A percentile compares a stretch with the other conserved stretches of the same genome.
phyloP scores from a whole-genome alignment of 1,139 yeast genomes.

The Pichia sp. region DNA sequence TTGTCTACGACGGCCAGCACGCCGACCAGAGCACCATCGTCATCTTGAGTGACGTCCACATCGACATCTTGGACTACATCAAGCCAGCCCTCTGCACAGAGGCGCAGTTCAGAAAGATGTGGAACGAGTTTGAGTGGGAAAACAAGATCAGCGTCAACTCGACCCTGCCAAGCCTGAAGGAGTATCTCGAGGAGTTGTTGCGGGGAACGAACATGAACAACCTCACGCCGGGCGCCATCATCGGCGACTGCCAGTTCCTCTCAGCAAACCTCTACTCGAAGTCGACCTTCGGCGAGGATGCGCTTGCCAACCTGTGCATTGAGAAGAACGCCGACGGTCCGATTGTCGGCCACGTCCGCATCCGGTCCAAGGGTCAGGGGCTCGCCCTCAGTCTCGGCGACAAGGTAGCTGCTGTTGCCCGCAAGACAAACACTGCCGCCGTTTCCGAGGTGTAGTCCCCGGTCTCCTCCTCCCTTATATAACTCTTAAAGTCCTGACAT shows the following conservation, averaged over 20 bases:
- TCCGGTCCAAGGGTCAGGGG: slow-evolving; percentile 97
- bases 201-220: slow-evolving; percentile 91
- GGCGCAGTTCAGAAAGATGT: slow-evolving; percentile 90
- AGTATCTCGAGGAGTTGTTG: slow-evolving; percentile 73
- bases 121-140: slow-evolving; percentile 99
- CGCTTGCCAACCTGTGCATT: slow-evolving; percentile 90
- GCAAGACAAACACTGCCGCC: slow-evolving; percentile 40
- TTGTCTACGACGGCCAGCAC: slow-evolving; percentile 93
- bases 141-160: slow-evolving; percentile 91
- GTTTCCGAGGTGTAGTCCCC: slow-evolving; percentile 10
- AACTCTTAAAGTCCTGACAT: too few relatives aligned
- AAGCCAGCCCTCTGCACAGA: slow-evolving; percentile 91
- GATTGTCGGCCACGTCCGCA: slow-evolving; percentile 91
- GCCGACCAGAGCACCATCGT: slow-evolving; percentile 89
- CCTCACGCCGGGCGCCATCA: slow-evolving; percentile 84
- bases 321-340: slow-evolving; percentile 75
- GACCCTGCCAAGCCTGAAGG: slow-evolving; percentile 62
- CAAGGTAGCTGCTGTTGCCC: slow-evolving; percentile 75
- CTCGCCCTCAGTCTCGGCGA: slow-evolving; percentile 94
- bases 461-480: too few relatives aligned
- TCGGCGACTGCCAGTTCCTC: slow-evolving; percentile 86
- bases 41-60: slow-evolving; percentile 89
- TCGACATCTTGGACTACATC: slow-evolving; percentile 95
- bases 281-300: slow-evolving; percentile 96
- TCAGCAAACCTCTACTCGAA: slow-evolving; percentile 92